A percentile compares a stretch with the other conserved stretches of the same genome.
Evolutionary conservation across 2,329 filamentous ascomycete genomes (phyloP).

Genomic region (Macrophomina phaseolina): DNA sequence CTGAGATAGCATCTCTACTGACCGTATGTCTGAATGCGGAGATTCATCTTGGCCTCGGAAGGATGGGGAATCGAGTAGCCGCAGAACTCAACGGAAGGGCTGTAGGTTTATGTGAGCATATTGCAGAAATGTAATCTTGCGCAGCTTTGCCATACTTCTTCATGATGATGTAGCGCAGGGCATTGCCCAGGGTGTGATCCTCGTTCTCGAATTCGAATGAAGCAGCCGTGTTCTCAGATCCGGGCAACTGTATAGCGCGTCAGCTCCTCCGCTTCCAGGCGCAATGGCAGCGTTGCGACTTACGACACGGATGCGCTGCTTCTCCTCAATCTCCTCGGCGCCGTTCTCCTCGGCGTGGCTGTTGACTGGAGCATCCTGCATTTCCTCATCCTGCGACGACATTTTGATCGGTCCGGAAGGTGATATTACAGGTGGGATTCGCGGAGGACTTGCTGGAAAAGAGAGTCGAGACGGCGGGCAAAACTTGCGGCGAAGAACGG

Average conservation of each 20-base stretch:
- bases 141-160: constrained; percentile 76
- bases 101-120: constrained; percentile 45
- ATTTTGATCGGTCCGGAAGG: constrained; percentile 26
- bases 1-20: constrained; percentile 39
- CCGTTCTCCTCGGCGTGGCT: constrained; percentile 55
- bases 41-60: constrained; percentile 94
- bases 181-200: constrained; percentile 94
- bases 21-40: constrained; percentile 98
- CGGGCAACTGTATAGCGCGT: constrained; percentile 68
- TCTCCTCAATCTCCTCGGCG: constrained; percentile 47
- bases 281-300: background rate
- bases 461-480: constrained; percentile 31
- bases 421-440: constrained; percentile 27
- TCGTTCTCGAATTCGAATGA: constrained; percentile 95
- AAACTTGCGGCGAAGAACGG: constrained; percentile 28
- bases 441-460: constrained; percentile 4
- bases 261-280: background rate
- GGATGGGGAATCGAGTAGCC: constrained; percentile 98
- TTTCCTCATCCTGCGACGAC: constrained; percentile 38
- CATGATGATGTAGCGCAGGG: constrained; percentile 93
- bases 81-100: constrained; percentile 96
- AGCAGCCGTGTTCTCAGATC: constrained; percentile 82
- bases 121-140: background rate
- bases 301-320: constrained; percentile 54
- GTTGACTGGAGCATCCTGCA: constrained; percentile 40